Conservation (phyloP, 2,329 filamentous ascomycete genomes). For the Onygenales sp. region DNA sequence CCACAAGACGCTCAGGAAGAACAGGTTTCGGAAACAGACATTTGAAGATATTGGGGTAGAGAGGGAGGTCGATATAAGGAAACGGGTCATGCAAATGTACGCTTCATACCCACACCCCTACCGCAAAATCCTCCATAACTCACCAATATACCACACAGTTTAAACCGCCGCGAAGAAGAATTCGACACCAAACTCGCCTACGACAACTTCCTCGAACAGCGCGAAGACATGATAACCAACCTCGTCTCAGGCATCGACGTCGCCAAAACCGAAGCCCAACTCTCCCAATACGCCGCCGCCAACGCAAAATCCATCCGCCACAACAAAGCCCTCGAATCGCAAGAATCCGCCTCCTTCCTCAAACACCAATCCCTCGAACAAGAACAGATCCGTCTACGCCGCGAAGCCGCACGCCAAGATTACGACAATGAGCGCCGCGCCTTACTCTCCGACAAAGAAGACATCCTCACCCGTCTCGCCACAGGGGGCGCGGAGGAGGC, state of each 20-base stretch:
- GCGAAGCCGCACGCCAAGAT: slow-evolving; percentile 55
- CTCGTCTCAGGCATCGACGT: slow-evolving; percentile 64
- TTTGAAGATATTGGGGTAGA: slow-evolving; percentile 84
- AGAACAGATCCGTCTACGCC: slow-evolving; percentile 54
- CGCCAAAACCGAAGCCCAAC: slow-evolving; percentile 49
- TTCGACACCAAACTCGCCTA: slow-evolving; percentile 76
- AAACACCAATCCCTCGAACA: slow-evolving; percentile 48
- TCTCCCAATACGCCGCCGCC: slow-evolving; percentile 62
- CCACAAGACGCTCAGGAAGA: slow-evolving; percentile 73
- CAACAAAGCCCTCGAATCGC: slow-evolving; percentile 39
- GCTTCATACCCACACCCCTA: slow-evolving; percentile 9
- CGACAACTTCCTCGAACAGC: slow-evolving; percentile 90
- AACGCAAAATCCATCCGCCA: slow-evolving; percentile 52
- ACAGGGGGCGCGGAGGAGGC: slow-evolving; percentile 52
- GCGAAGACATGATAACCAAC: slow-evolving; percentile 84
- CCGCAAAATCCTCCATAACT: not conserved
- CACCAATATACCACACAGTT: slow-evolving; percentile 42
- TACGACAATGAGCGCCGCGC: slow-evolving; percentile 61
- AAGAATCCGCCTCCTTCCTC: slow-evolving; percentile 39
- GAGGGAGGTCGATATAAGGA: slow-evolving; percentile 85
- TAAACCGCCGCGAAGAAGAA: slow-evolving; percentile 84
- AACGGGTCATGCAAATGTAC: slow-evolving; percentile 57
- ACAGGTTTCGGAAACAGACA: slow-evolving; percentile 76
- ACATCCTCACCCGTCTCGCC: slow-evolving; percentile 61
- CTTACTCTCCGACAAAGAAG: slow-evolving; percentile 53